These are phyloP conservation scores for Sclerotinia subarctica DNA, from an alignment of 2,329 filamentous ascomycete genomes.

Conservation along the genomic window DNA sequence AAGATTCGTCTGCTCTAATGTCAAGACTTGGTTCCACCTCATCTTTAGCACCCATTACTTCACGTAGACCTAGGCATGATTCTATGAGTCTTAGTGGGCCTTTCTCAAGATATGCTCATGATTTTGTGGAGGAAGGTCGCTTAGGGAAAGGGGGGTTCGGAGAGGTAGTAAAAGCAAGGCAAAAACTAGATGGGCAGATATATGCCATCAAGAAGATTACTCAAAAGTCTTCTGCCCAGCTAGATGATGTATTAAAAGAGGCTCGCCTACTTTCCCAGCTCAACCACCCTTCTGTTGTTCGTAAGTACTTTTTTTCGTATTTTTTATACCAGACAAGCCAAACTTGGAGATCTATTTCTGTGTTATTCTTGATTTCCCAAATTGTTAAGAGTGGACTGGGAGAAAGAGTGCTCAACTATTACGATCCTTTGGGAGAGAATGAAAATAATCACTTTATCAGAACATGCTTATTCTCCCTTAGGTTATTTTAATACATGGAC, in stretches of 20 bases:
- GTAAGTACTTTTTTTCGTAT: conserved; percentile 32
- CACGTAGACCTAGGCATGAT: conserved; percentile 56
- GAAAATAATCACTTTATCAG: background rate
- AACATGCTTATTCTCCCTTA: conserved; percentile 45
- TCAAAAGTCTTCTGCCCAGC: conserved; percentile 70
- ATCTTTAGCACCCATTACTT: conserved; percentile 44
- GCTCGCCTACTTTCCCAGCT: conserved; percentile 88
- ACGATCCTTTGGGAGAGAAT: too few relatives aligned
- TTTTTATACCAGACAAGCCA: background rate
- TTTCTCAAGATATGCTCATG: conserved; percentile 69
- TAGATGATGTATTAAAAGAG: conserved; percentile 80
- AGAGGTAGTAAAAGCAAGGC: conserved; percentile 91
- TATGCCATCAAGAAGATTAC: conserved; percentile 98
- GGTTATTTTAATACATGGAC: conserved; percentile 96
- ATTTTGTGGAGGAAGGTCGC: conserved; percentile 86
- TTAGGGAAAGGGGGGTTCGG: conserved; percentile 94
- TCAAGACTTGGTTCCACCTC: conserved; percentile 43
- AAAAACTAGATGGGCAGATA: conserved; percentile 87
- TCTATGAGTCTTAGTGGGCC: conserved; percentile 54
- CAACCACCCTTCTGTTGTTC: conserved; percentile 71
- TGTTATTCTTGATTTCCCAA: background rate
- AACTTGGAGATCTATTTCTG: background rate
- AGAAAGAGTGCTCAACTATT: background rate
- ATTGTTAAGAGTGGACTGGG: too few relatives aligned
- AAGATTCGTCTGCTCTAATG: conserved; percentile 41